phyloP scores from a whole-genome alignment of 495 filamentous ascomycete species.

The Lasiosphaeriaceae sp. region DNA sequence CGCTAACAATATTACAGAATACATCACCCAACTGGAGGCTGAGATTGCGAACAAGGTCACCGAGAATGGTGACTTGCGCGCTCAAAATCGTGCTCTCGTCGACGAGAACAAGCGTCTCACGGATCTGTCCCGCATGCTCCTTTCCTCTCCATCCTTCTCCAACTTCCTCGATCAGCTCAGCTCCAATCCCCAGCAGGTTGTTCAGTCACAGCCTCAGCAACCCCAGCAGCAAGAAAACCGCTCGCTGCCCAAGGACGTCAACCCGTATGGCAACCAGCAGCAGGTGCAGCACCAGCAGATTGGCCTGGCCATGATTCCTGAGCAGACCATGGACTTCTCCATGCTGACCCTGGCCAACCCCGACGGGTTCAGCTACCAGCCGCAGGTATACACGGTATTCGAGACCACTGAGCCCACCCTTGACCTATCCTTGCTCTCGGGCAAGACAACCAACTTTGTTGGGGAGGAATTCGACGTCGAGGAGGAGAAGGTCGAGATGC shows the following conservation, averaged over 20 bases:
- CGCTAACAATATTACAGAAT: constrained; percentile 69
- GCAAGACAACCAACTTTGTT: constrained; percentile 58
- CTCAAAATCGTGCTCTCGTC: constrained; percentile 66
- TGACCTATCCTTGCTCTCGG: constrained; percentile 59
- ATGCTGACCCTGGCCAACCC: constrained; percentile 51
- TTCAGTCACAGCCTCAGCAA: constrained; percentile 32
- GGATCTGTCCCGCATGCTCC: constrained; percentile 74
- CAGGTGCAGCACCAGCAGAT: constrained; percentile 55
- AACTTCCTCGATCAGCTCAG: constrained; percentile 73
- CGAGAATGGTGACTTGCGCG: constrained; percentile 67
- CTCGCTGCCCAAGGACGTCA: constrained; percentile 59
- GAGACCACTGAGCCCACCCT: constrained; percentile 66
- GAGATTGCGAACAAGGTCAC: constrained; percentile 70
- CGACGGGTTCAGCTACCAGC: constrained; percentile 60
- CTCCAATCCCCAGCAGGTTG: constrained; percentile 40
- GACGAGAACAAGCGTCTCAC: constrained; percentile 78
- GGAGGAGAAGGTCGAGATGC: constrained; percentile 44
- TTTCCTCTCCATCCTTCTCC: constrained; percentile 82
- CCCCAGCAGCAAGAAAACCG: constrained; percentile 36
- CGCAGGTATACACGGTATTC: constrained; percentile 75
- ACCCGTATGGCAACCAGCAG: constrained; percentile 54
- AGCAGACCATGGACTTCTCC: constrained; percentile 64
- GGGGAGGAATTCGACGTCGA: constrained; percentile 38
- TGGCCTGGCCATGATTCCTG: constrained; percentile 72
- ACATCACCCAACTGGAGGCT: constrained; percentile 86